Evolutionary conservation across 2,329 filamentous ascomycete genomes (phyloP).

Genomic region (Raffaelea deltoideospora): DNA sequence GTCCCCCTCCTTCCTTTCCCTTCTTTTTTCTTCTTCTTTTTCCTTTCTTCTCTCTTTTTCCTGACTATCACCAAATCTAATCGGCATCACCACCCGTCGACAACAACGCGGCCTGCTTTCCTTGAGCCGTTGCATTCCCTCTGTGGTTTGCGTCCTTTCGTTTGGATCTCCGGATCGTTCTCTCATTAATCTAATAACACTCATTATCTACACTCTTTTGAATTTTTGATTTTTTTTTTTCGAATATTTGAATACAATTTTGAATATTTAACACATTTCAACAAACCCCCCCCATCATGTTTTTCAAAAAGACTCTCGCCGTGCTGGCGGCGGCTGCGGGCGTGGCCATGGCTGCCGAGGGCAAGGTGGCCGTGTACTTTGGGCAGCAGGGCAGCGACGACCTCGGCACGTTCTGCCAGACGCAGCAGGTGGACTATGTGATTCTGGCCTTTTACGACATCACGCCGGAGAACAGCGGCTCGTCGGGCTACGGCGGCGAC

Average conservation of each 20-base stretch:
- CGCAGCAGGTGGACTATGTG: slow-evolving; percentile 21
- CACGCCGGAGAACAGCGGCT: slow-evolving; percentile 21
- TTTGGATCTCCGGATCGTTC: slow-evolving; percentile 7
- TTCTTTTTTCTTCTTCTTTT: not conserved
- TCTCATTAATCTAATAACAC: not conserved
- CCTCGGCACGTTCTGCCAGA: slow-evolving; percentile 17
- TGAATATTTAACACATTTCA: not conserved
- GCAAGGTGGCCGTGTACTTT: slow-evolving; percentile 18
- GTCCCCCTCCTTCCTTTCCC: not conserved
- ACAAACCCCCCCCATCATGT: slow-evolving; percentile 3
- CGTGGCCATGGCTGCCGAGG: slow-evolving; percentile 10
- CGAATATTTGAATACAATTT: not conserved
- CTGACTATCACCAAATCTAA: too few species aligned
- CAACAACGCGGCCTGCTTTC: slow-evolving; percentile 1
- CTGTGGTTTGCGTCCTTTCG: slow-evolving; percentile 11
- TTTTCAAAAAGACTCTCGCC: slow-evolving; percentile 12
- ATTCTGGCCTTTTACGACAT: slow-evolving; percentile 24
- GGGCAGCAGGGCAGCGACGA: slow-evolving; percentile 14
- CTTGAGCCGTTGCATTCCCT: slow-evolving; percentile 8
- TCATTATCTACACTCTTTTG: not conserved
- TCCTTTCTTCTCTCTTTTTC: not conserved
- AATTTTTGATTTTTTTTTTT: slow-evolving; percentile 1
- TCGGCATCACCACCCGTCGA: too few species aligned
- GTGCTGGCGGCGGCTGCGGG: slow-evolving; percentile 12
- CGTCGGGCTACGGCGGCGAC: slow-evolving; percentile 18